Evolutionary conservation across 768 basidiomycete genomes (phyloP), one percentile per base, ranked within the genome.

Genomic region (Mycena vulgaris): DNA sequence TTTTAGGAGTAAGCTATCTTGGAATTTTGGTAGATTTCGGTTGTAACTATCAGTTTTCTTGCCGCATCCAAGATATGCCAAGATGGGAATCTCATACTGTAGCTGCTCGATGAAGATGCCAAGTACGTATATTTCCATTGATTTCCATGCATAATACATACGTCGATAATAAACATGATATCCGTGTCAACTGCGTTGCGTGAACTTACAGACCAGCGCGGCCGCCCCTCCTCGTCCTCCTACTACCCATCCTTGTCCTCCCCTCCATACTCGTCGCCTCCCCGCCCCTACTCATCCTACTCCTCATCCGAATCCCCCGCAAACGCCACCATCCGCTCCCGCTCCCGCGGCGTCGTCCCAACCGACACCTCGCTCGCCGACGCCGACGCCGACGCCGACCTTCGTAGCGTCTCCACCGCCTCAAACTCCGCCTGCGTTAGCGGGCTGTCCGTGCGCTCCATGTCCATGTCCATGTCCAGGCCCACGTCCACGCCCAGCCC

Each of bases 391-490:
- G 68, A 51, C 37, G 51, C 45, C 21, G 58, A 47, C n/a, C 64
- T 63, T 11, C 63, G 56, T 37, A 62, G 31, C 40, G 55, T 31
- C 48, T 61, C 68, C 35, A 73, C 21, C 25, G 65, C 68, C 30
- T 73, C 72, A n/a, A 73, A 73, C 42, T 73, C 72, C 1, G 61
- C 39, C 52, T 73, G 72, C 42, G 65, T 73, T 28, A 73, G 23
- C 28, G 72, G 72, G 65, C 72, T 73, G 28, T 73, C 72, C 40
- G 72, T 73, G 27, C 68, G 63, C 25, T 69, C 67, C 45, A 74
- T 65, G 21, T 71, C 73, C 8, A 67, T 62, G n/a, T n/a, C n/a
- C n/a, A n/a, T n/a, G n/a, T n/a, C n/a, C n/a, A n/a, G n/a, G n/a
- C n/a, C n/a, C n/a, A n/a, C n/a, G n/a, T n/a, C n/a, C n/a, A n/a